Base-by-base conservation (phyloP, 139 green algal genomes). In the Haematococcus sp. region DNA sequence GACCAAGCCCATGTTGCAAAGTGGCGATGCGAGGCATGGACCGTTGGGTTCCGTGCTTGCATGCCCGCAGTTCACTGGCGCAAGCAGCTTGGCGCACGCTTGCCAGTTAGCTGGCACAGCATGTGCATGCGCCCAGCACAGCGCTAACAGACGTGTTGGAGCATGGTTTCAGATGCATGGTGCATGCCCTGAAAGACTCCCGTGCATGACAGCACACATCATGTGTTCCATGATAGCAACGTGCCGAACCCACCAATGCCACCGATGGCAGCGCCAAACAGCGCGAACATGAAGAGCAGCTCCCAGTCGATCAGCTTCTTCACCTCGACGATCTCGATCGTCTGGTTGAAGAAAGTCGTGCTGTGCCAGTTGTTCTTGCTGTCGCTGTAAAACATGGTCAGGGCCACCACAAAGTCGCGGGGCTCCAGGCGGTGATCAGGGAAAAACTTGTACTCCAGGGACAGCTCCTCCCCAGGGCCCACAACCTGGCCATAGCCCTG, bases 341-440 rank as follows among this genome's bases (percentile, higher is more conserved):
- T 94, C 43, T 81, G 60, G 77, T 94, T 94, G 83, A 94, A 94
- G 68, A 91, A 90, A 5, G 80, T 88, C 54, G 70, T 91, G 78
- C 58, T 79, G 59, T 74, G 81, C 35, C 55, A 78, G 44, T 74
- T 28, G 49, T 28, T 64, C 19, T 66, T 33, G 28, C 28, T 66
- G 68, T 77, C 68, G 31, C 52, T 52, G 72, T 90, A 90, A 34
- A 90, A 85, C 9, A 86, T 75, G 13, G 81, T 87, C 56, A 88
- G 63, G 3, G 84, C 84, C 28, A 89, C 76, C 15, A 70, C 58
- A 54, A 85, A 86, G 55, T 91, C 84, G 59, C 79, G 76, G 2
- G 73, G 63, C 51, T 67, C 73, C 44, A 93, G 73, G 35, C 73
- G 75, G 2, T 46, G 63, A n/a, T 86, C 85, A 7, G 85, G 80